These are phyloP conservation scores for Stemphylium beticola DNA, from an alignment of 2,329 filamentous ascomycete genomes.

Conservation along the genomic window DNA sequence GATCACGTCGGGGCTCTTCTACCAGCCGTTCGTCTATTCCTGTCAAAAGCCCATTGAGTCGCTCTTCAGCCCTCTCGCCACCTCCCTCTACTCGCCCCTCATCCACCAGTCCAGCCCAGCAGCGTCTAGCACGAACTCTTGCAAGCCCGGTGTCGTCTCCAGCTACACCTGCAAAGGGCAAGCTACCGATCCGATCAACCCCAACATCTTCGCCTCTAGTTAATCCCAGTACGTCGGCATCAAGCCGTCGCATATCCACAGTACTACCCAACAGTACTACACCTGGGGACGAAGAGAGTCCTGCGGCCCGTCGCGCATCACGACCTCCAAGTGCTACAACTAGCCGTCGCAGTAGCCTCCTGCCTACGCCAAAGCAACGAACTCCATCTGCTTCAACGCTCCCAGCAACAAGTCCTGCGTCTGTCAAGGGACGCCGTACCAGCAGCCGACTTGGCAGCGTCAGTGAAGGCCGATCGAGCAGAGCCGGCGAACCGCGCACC, in stretches of 20 bases:
- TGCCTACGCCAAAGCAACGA: constrained; percentile 38
- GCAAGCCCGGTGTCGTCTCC: constrained; percentile 42
- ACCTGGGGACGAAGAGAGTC: constrained; percentile 37
- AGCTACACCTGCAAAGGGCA: constrained; percentile 38
- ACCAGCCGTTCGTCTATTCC: constrained; percentile 43
- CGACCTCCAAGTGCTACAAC: constrained; percentile 40
- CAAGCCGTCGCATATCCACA: constrained; percentile 31
- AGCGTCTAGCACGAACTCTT: constrained; percentile 32
- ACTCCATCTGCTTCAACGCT: constrained; percentile 29
- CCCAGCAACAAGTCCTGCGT: constrained; percentile 12
- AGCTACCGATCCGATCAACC: constrained; percentile 24
- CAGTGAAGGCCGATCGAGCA: constrained; percentile 34
- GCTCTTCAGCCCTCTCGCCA: constrained; percentile 33
- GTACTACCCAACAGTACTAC: constrained; percentile 27
- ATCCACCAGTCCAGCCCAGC: constrained; percentile 41
- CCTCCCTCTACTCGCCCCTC: constrained; percentile 27
- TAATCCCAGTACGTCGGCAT: constrained; percentile 28
- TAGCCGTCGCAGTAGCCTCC: constrained; percentile 38
- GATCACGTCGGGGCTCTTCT: constrained; percentile 31
- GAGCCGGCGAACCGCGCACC: constrained; percentile 25
- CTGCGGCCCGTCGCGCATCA: constrained; percentile 32
- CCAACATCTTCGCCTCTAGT: constrained; percentile 27
- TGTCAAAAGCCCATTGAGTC: constrained; percentile 44
- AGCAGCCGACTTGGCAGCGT: constrained; percentile 31
- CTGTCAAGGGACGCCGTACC: constrained; percentile 28